Evolutionary conservation across 352 stramenopile species (phyloP), one percentile per base, ranked within the genome.

Genomic region (Pythium scleroteichum): DNA sequence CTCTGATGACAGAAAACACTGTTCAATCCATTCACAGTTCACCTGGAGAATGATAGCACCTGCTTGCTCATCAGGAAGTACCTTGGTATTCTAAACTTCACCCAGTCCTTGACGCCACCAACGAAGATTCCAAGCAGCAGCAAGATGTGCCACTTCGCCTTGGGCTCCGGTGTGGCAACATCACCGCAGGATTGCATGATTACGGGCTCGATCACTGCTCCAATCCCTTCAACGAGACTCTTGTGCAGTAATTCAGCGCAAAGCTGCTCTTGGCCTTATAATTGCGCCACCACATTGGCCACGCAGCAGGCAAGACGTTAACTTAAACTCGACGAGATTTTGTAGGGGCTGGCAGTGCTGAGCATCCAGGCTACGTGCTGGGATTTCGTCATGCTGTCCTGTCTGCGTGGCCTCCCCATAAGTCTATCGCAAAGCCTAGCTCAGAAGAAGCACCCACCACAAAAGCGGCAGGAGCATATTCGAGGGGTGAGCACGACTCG

Each of bases 141-240:
- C 61, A 99, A 69, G 68, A 98, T 98, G 75, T 99, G 97, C 27
- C 94, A 89, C 69, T 98, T 98, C 20, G 92, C 79, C 59, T 91
- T 90, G n/a, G 82, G 81, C 53, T 88, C 87, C 33, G 82, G 85
- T 14, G 87, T 79, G 35, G 82, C 89, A 23, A 96, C 99, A 67
- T 97, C 97, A 69, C 98, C 95, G 66, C 96, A 99, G 10, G 96
- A 79, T 76, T 98, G 90, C 97, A 99, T 99, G 41, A 96, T 96
- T 51, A 99, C 79, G 66, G 98, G 98, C 40, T 98, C 90, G 40
- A 98, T 97, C 41, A 99, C 89, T 29, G 91, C 92, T 0, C 85
- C 79, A n/a, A 99, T 87, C 20, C 95, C 96, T 70, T 99, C 94
- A 23, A 98, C 90, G 27, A 98, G 75, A 40, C 87, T 98, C 73